Base-by-base conservation (phyloP, 768 basidiomycete genomes). In the Exidia glandulosa region DNA sequence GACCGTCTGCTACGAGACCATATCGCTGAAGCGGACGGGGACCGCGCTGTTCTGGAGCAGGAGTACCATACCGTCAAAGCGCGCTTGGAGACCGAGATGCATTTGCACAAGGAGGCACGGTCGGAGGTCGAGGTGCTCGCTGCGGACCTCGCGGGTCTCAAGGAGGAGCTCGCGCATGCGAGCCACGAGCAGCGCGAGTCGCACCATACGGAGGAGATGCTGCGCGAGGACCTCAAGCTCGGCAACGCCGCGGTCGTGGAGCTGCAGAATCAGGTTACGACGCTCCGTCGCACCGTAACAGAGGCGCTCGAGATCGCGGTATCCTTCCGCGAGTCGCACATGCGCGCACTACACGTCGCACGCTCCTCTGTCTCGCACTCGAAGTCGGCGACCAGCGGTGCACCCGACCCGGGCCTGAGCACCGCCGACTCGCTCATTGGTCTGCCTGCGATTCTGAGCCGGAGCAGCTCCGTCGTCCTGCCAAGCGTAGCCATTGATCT, bases 11-110 rank as follows among this genome's bases (percentile, higher is more conserved):
- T 96, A 63, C 82, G 91, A 1, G 93, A 96, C 69, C 89, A 94
- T 66, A 86, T 88, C 59, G 88, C 88, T 2, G 94, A 98, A 71
- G 90, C 93, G 14, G 92, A 96, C 66, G 90, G 93, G 1, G 94
- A 97, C 70, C 82, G 92, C 7, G 93, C 94, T 0, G 91, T 95
- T 14, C 76, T 96, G 52, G 93, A 96, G 72, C 85, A 94, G 56
- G 88, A 93, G 70, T 86, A 88, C 68, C 83, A 81, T 41, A 88
- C 90, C 68, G 73, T 90, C 36, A 79, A 81, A 63, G 82, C 82
- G 1, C 76, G 78, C 7, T 72, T 86, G 56, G 88, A 87, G 59
- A 76, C 79, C 60, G 75, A 78, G 14, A 80, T 83, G 58, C 78
- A 79, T 10, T 81, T 87, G 64, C 68, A 89, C 19, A 85, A 84